Evolutionary conservation across 176 grass and related monocot species (phyloP).

Genomic region (Oryza coarctata): DNA sequence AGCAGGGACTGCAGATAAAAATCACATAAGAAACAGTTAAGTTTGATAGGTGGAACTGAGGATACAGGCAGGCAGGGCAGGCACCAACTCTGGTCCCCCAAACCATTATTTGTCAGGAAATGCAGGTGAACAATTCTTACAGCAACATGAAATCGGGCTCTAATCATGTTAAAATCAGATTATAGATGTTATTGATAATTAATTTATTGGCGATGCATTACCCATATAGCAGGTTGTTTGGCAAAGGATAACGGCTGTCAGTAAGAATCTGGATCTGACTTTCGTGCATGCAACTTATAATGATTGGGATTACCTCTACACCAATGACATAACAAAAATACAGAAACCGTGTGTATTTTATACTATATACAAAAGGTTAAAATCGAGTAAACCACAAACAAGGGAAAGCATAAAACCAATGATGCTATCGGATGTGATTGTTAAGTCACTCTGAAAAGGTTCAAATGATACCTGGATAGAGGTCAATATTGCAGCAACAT

Average conservation of each 20-base stretch:
- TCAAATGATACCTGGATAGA: constrained; percentile 74
- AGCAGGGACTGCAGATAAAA: constrained; percentile 68
- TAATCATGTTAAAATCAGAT: not conserved
- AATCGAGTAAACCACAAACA: not conserved
- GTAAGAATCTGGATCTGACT: constrained; percentile 8
- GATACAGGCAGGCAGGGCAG: not conserved
- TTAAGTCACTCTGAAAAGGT: not conserved
- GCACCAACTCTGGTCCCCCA: not conserved
- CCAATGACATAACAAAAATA: not conserved
- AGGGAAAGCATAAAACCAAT: not conserved
- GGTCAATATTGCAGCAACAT: constrained; percentile 96
- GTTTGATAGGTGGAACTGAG: not conserved
- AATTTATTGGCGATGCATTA: constrained; percentile 8
- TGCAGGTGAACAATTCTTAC: not conserved
- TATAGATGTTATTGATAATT: not conserved
- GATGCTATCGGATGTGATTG: not conserved
- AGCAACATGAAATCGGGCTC: not conserved
- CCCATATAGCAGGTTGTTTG: constrained; percentile 4
- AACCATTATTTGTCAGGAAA: not conserved
- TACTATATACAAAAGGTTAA: not conserved
- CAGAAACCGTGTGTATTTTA: not conserved
- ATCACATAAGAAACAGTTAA: constrained; percentile 8
- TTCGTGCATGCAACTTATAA: not conserved
- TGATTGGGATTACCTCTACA: not conserved
- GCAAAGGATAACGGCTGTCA: not conserved